phyloP scores from a whole-genome alignment of 768 basidiomycete genomes.

The Russula earlei region DNA sequence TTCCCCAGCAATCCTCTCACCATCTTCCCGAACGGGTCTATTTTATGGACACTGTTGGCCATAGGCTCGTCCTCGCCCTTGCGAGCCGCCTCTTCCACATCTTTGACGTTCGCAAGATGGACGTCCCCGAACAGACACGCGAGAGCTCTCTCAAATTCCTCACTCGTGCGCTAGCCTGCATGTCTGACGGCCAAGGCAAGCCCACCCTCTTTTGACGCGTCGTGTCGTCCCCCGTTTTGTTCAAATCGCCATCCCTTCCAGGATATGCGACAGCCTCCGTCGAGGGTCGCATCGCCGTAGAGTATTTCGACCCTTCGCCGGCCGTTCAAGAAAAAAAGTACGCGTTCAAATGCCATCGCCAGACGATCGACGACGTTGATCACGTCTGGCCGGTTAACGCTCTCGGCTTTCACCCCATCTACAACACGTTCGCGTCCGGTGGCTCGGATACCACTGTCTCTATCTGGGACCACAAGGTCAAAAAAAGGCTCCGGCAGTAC shows the following conservation, averaged over 20 bases:
- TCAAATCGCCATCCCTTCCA: conserved; percentile 23
- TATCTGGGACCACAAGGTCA: conserved; percentile 95
- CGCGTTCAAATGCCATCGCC: conserved; percentile 95
- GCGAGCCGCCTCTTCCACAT: conserved; percentile 74
- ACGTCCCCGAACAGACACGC: conserved; percentile 61
- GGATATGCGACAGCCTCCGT: conserved; percentile 91
- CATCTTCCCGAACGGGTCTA: conserved; percentile 79
- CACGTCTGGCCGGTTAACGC: conserved; percentile 96
- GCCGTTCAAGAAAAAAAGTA: conserved; percentile 80
- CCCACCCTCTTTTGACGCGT: background rate
- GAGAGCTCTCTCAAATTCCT: conserved; percentile 95
- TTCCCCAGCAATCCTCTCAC: conserved; percentile 49
- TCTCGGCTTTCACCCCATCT: conserved; percentile 88
- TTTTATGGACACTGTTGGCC: conserved; percentile 65
- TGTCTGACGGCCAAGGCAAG: conserved; percentile 84
- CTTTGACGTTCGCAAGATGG: conserved; percentile 78
- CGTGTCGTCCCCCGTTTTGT: too few relatives aligned
- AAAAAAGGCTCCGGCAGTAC: conserved; percentile 89
- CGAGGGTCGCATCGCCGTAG: conserved; percentile 92
- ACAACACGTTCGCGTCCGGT: conserved; percentile 91
- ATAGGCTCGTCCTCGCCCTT: conserved; percentile 86
- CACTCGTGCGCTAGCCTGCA: conserved; percentile 85
- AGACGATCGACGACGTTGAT: conserved; percentile 83
- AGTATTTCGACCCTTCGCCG: conserved; percentile 83
- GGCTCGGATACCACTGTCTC: conserved; percentile 92